These are phyloP conservation scores for Macrocybe gigantea DNA, from an alignment of 768 basidiomycete species.

Conservation along the genomic window DNA sequence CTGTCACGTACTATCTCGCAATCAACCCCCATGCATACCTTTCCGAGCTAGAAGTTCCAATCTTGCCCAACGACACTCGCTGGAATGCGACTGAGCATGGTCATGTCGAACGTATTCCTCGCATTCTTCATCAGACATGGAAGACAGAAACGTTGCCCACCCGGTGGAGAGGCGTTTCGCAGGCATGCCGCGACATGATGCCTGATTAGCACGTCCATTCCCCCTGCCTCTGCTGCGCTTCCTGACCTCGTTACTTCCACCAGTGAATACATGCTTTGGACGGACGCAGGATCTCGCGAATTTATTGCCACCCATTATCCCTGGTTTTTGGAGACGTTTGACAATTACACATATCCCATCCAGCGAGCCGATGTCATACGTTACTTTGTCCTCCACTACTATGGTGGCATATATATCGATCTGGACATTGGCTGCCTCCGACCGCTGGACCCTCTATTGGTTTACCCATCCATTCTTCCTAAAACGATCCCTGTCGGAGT, in stretches of 20 bases:
- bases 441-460: conserved; percentile 79
- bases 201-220: conserved; percentile 80
- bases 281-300: conserved; percentile 82
- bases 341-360: conserved; percentile 86
- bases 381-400: conserved; percentile 95
- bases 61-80: conserved; percentile 45
- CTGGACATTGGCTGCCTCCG: conserved; percentile 93
- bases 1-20: conserved; percentile 83
- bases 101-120: conserved; percentile 72
- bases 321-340: conserved; percentile 92
- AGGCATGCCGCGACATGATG: conserved; percentile 87
- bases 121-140: conserved; percentile 98
- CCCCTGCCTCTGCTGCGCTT: conserved; percentile 6
- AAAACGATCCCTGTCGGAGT: conserved; percentile 96
- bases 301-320: conserved; percentile 87
- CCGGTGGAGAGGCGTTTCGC: conserved; percentile 75
- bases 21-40: conserved; percentile 79
- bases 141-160: conserved; percentile 82
- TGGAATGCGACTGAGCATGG: conserved; percentile 61
- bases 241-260: conserved; percentile 10
- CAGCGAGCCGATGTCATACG: conserved; percentile 97
- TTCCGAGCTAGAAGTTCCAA: conserved; percentile 68
- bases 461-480: conserved; percentile 85
- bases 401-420: conserved; percentile 94
- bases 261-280: conserved; percentile 98